Evolutionary conservation across 768 basidiomycete genomes (phyloP), one percentile per base, ranked within the genome.

Genomic region (Cubamyces lactineus): DNA sequence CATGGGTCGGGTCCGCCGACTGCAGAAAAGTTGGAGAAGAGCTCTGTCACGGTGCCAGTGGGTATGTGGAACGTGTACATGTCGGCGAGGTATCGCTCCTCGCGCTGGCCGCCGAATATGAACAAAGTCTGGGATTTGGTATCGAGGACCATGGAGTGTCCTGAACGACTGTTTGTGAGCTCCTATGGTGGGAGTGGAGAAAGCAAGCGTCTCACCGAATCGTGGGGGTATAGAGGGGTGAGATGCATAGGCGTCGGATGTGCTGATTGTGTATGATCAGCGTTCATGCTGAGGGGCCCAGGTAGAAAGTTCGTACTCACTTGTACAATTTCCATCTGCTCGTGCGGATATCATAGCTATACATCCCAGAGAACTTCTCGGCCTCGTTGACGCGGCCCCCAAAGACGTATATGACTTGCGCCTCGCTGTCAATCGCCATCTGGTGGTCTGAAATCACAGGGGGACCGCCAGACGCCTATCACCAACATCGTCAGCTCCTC

Each of bases 141-240:
- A 56, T 92, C 91, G 19, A 92, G 78, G 4, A 92, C 82, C 91
- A 94, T 93, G 3, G 90, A 91, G 73, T 93, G 91, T 0, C 90
- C 89, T 87, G 49, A 11, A 24, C 2, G 5, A 26, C 41, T 1
- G 6, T 23, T n/a, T 15, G 58, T 50, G 21, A 56, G 45, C 28
- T 41, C 8, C 19, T 42, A 0, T 13, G 26, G 15, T 17, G 11
- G 1, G 24, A 15, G 1, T 6, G 2, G 16, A 45, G 23, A 30
- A 5, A 30, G 3, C 15, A 21, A 15, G 5, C 17, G 12, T 15
- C 76, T 53, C 67, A 85, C 87, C 89, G 61, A 79, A 89, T 19
- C 89, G 86, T 11, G 84, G 77, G 1, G 86, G 80, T 21, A 90
- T 84, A 21, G 75, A 63, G 1, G 75, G 73, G 52, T 80, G 79